These are phyloP conservation scores for Syzygium syzygioides DNA, from an alignment of 441 rosid genomes.

Conservation along the genomic window DNA sequence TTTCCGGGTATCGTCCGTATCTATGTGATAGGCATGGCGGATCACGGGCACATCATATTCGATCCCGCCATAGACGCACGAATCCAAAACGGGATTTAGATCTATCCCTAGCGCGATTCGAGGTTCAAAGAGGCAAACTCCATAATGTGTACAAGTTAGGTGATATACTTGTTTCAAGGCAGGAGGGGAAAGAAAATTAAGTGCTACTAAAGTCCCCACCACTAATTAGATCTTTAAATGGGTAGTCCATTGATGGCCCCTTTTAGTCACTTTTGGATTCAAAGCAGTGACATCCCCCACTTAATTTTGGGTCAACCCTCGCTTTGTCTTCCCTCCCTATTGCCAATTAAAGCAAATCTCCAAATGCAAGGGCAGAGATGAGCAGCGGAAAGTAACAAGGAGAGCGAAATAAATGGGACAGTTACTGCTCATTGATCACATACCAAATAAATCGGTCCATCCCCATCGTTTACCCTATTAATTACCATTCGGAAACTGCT, in stretches of 20 bases:
- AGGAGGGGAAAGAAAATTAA: background rate
- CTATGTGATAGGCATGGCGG: background rate
- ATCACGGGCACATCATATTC: background rate
- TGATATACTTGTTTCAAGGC: background rate
- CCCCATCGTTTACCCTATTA: background rate
- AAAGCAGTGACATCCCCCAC: background rate
- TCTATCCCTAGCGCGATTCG: background rate
- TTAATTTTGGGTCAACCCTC: background rate
- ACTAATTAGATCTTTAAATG: background rate
- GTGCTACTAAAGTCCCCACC: background rate
- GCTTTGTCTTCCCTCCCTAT: background rate
- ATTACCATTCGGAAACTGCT: background rate
- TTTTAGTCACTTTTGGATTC: background rate
- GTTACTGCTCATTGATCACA: background rate
- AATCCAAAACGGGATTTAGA: background rate
- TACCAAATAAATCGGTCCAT: background rate
- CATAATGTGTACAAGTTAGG: too few relatives aligned
- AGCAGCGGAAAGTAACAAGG: background rate
- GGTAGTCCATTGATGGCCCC: background rate
- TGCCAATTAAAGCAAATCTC: background rate
- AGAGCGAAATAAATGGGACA: background rate
- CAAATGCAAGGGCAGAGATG: background rate
- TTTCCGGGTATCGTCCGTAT: background rate
- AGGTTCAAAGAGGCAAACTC: background rate
- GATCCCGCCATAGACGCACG: background rate